Conservation (phyloP, 1,284 basidiomycete species). For the Retiboletus flavoniger region DNA sequence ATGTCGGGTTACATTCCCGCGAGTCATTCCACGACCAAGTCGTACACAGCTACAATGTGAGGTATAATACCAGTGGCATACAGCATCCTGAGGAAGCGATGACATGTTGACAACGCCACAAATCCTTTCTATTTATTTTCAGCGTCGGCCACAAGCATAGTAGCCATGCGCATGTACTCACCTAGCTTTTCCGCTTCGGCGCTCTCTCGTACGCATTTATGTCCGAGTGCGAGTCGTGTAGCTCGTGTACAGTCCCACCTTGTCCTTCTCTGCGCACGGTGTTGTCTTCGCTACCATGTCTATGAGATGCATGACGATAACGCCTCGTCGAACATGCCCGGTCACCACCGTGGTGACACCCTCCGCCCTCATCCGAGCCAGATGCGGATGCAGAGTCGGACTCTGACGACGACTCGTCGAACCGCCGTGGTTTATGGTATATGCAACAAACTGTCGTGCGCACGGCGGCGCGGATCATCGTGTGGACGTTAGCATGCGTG, state of each 20-base stretch:
- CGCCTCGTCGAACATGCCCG: constrained; percentile 16
- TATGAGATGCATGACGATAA: constrained; percentile 6
- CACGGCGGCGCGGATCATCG: not conserved
- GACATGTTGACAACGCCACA: not conserved
- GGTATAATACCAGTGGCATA: not conserved
- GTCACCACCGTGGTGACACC: constrained; percentile 3
- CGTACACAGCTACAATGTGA: not conserved
- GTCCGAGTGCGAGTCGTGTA: constrained; percentile 15
- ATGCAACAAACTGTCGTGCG: constrained; percentile 75
- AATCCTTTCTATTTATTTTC: not conserved
- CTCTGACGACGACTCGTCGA: constrained; percentile 79
- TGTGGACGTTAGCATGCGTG: not conserved
- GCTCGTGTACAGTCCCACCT: constrained; percentile 15
- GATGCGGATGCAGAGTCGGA: constrained; percentile 46
- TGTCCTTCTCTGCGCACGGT: constrained; percentile 7
- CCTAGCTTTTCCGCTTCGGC: constrained; percentile 21
- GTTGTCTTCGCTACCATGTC: constrained; percentile 4
- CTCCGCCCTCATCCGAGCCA: constrained; percentile 38
- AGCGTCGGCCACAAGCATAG: not conserved
- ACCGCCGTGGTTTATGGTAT: constrained; percentile 75
- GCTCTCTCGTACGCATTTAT: constrained; percentile 27
- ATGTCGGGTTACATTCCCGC: not conserved
- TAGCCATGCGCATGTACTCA: not conserved
- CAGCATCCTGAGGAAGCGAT: not conserved
- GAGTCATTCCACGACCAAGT: not conserved